phyloP scores from a whole-genome alignment of 495 filamentous ascomycete species.

The Penicillium herquei region DNA sequence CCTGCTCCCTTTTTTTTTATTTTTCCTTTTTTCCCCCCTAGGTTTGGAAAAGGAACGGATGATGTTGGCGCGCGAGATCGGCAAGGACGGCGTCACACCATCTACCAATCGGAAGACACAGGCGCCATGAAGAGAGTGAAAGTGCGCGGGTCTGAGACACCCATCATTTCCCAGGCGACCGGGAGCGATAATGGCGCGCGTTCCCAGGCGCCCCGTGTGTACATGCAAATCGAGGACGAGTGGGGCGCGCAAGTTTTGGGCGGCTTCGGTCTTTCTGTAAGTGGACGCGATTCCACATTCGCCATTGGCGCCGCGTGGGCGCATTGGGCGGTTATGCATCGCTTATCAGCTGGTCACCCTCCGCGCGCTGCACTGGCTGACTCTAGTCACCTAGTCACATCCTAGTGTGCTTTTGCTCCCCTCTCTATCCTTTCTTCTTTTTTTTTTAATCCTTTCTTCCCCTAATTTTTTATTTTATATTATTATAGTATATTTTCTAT shows the following conservation, averaged over 20 bases:
- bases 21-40: neutral
- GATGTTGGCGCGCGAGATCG: conserved; percentile 45
- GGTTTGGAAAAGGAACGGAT: conserved; percentile 11
- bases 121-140: conserved; percentile 17
- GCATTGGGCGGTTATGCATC: conserved; percentile 33
- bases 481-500: neutral
- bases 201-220: conserved; percentile 19
- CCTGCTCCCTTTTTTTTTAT: neutral
- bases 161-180: conserved; percentile 19
- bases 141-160: conserved; percentile 30
- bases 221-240: neutral
- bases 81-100: conserved; percentile 33
- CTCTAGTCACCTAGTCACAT: neutral
- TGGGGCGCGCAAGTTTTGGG: conserved; percentile 8
- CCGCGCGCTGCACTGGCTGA: neutral
- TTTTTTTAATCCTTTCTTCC: neutral
- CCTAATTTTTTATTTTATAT: neutral
- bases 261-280: neutral
- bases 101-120: conserved; percentile 30
- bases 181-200: conserved; percentile 29
- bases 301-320: conserved; percentile 24
- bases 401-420: neutral
- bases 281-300: conserved; percentile 9
- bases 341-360: conserved; percentile 17
- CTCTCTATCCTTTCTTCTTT: neutral